Conservation (phyloP, 2,329 filamentous ascomycete species). For the Bipolaris zeicola region DNA sequence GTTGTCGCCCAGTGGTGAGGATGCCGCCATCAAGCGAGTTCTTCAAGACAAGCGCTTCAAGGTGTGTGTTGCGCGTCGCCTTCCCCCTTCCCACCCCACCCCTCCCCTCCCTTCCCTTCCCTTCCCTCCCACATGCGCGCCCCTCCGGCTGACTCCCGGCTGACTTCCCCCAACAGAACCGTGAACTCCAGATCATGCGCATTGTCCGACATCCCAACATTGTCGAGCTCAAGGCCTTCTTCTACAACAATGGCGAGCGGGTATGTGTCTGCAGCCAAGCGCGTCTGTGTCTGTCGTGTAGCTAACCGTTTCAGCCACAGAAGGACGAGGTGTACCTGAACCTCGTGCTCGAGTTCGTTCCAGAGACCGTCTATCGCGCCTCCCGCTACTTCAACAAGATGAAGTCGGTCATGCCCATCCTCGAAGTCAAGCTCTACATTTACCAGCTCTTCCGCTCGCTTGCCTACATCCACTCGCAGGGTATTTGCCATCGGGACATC, state of each 20-base stretch:
- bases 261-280: slow-evolving; percentile 60
- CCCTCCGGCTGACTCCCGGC: slow-evolving; percentile 33
- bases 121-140: slow-evolving; percentile 9
- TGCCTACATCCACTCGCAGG: slow-evolving; percentile 98
- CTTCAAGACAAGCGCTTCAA: slow-evolving; percentile 99
- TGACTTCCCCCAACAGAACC: slow-evolving; percentile 68
- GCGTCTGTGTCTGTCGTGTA: slow-evolving; percentile 22
- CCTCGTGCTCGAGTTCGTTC: slow-evolving; percentile 95
- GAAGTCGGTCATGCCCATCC: slow-evolving; percentile 98
- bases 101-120: neutral
- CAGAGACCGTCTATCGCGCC: slow-evolving; percentile 96
- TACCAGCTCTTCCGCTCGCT: slow-evolving; percentile 98
- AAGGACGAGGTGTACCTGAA: slow-evolving; percentile 99
- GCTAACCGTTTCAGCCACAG: slow-evolving; percentile 46
- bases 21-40: slow-evolving; percentile 98
- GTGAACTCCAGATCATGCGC: slow-evolving; percentile 98
- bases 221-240: slow-evolving; percentile 98
- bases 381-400: slow-evolving; percentile 99
- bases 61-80: slow-evolving; percentile 59
- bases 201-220: slow-evolving; percentile 99
- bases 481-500: slow-evolving; percentile 98
- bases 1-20: slow-evolving; percentile 94
- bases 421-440: slow-evolving; percentile 99
- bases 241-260: slow-evolving; percentile 98
- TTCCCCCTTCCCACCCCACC: slow-evolving; percentile 11